phyloP scores from a whole-genome alignment of 2,329 filamentous ascomycete species.

The Bipolaris cookei region DNA sequence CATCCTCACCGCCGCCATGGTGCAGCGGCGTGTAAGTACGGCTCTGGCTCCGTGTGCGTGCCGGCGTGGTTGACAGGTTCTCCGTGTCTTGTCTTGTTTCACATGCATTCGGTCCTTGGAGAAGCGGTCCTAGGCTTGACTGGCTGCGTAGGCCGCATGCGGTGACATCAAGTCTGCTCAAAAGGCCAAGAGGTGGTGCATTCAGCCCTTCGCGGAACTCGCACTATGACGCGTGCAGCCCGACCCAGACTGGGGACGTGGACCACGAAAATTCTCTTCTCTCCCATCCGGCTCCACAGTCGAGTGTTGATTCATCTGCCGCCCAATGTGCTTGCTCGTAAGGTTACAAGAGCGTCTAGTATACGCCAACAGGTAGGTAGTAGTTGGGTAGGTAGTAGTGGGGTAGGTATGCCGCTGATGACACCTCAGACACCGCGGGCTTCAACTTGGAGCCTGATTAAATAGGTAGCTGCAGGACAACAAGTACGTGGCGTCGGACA shows the following conservation, averaged over 20 bases:
- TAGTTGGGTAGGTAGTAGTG: too few species aligned
- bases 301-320: conserved; percentile 1
- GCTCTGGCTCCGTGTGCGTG: background rate
- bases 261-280: conserved; percentile 8
- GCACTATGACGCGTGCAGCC: conserved; percentile 13
- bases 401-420: background rate
- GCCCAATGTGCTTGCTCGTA: conserved; percentile 3
- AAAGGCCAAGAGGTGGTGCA: background rate
- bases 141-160: background rate
- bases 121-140: background rate
- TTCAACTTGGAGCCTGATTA: background rate
- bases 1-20: background rate
- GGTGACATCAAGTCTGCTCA: conserved; percentile 5
- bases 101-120: conserved; percentile 3
- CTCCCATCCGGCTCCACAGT: conserved; percentile 6
- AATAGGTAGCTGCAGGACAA: background rate
- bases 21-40: background rate
- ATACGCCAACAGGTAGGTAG: too few species aligned
- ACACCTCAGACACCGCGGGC: background rate
- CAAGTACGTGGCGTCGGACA: background rate
- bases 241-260: background rate
- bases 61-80: conserved; percentile 2
- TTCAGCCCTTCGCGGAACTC: conserved; percentile 3
- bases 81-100: conserved; percentile 5
- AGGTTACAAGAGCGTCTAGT: background rate